Conservation (phyloP, 331 rosid species). For the Spiraea crenata region DNA sequence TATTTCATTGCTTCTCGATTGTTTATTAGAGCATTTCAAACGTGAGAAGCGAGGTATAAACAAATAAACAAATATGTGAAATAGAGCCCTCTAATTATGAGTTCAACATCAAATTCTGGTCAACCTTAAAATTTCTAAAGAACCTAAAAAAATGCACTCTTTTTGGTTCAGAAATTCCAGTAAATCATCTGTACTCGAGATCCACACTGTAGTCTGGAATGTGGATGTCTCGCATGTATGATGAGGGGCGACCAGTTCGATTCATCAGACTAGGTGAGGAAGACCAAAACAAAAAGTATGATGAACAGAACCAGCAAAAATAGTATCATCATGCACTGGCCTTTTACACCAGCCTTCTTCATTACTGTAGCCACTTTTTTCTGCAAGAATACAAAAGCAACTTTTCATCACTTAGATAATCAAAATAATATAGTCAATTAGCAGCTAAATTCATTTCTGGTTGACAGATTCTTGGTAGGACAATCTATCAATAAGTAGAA, state of each 20-base stretch:
- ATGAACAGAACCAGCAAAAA: conserved; percentile 70
- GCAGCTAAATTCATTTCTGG: neutral
- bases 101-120: conserved; percentile 6
- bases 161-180: conserved; percentile 10
- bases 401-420: conserved; percentile 9
- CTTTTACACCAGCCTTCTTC: conserved; percentile 83
- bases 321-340: conserved; percentile 78
- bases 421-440: neutral
- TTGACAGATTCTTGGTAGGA: neutral
- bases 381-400: conserved; percentile 36
- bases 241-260: conserved; percentile 15
- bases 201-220: neutral
- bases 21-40: too few species aligned
- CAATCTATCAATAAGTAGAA: conserved; percentile 16
- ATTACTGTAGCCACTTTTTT: conserved; percentile 78
- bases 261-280: conserved; percentile 50
- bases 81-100: too few species aligned
- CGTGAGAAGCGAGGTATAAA: neutral
- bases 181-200: conserved; percentile 15
- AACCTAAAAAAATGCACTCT: neutral
- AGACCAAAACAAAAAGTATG: conserved; percentile 75
- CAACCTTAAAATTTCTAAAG: conserved; percentile 3
- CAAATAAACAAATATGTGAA: neutral
- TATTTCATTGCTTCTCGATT: too few species aligned
- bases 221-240: conserved; percentile 11